Evolutionary conservation across 1,139 yeast genomes (phyloP).

Genomic region (Yamadazyma taylorii): DNA sequence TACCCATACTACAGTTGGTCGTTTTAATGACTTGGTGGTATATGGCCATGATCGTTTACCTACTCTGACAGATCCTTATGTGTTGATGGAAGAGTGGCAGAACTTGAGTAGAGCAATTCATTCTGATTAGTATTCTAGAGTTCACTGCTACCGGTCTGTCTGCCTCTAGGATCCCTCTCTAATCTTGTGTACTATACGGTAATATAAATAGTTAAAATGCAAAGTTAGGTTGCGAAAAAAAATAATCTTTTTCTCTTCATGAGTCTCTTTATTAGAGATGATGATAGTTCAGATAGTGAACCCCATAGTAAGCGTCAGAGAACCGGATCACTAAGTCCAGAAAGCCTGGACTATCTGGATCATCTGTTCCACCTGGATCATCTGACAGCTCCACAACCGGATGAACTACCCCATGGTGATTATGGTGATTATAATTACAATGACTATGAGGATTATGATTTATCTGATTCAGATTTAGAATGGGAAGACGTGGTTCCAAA

Average conservation of each 20-base stretch:
- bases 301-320: conserved; percentile 6
- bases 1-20: conserved; percentile 32
- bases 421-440: too few relatives aligned
- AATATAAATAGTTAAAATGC: too few relatives aligned
- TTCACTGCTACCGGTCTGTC: too few relatives aligned
- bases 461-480: conserved; percentile 1
- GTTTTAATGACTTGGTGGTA: conserved; percentile 28
- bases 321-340: neutral
- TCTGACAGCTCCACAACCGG: too few relatives aligned
- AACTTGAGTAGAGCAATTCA: conserved; percentile 34
- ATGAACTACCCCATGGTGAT: neutral
- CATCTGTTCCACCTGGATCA: neutral
- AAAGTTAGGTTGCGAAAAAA: too few relatives aligned
- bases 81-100: conserved; percentile 35
- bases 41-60: conserved; percentile 44
- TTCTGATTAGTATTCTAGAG: conserved; percentile 12
- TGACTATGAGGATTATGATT: neutral
- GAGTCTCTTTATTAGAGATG: conserved; percentile 10
- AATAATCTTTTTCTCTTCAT: neutral
- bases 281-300: conserved; percentile 8
- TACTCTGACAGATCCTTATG: conserved; percentile 33
- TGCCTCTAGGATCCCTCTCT: too few relatives aligned
- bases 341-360: neutral
- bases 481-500: conserved; percentile 2
- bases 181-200: too few relatives aligned